phyloP scores from a whole-genome alignment of 345 rosid genomes.

The Salix suchowensis region DNA sequence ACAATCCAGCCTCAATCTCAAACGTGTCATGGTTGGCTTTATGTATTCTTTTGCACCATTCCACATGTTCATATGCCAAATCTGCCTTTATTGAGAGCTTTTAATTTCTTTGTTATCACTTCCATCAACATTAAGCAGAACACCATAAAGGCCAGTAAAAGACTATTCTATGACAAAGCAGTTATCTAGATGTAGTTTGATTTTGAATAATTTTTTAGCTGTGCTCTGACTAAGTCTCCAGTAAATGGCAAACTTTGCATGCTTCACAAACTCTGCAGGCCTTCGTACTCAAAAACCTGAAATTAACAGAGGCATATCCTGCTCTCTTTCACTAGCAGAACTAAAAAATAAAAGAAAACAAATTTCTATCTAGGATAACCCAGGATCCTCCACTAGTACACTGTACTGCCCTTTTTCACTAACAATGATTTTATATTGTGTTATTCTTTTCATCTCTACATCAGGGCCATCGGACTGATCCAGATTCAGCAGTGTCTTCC shows the following conservation, averaged over 20 bases:
- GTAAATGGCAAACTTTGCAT: neutral
- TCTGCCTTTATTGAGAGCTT: neutral
- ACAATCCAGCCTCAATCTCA: too few relatives aligned
- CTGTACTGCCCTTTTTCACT: neutral
- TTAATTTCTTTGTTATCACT: neutral
- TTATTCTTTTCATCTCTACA: slow-evolving; percentile 12
- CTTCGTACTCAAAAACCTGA: neutral
- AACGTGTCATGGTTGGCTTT: too few relatives aligned
- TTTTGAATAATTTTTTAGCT: neutral
- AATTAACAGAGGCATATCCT: neutral
- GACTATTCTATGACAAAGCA: neutral
- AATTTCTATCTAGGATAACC: too few relatives aligned
- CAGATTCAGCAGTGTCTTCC: slow-evolving; percentile 82
- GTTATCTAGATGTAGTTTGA: neutral
- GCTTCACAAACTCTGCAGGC: neutral
- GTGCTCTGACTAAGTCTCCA: neutral
- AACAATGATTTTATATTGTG: neutral
- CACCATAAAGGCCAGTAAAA: neutral
- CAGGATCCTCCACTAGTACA: neutral
- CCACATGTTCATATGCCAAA: neutral
- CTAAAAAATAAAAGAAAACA: too few relatives aligned
- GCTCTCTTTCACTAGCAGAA: too few relatives aligned
- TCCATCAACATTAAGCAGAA: neutral
- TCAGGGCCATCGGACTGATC: slow-evolving; percentile 84
- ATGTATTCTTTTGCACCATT: too few relatives aligned